phyloP scores from a whole-genome alignment of 2,329 filamentous ascomycete genomes.

The Xylaria sp. region DNA sequence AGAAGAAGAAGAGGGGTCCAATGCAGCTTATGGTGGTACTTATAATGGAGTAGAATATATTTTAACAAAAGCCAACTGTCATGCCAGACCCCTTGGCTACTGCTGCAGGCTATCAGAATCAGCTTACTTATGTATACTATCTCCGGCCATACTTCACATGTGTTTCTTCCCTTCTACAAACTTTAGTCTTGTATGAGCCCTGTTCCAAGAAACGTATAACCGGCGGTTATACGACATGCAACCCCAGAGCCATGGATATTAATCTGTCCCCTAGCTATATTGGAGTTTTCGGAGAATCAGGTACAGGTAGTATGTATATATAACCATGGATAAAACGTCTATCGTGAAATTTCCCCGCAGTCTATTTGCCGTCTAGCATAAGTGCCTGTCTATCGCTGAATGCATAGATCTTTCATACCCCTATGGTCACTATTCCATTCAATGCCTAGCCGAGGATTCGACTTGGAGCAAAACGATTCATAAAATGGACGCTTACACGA shows the following conservation, averaged over 20 bases:
- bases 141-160: too few species aligned
- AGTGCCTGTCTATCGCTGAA: not conserved
- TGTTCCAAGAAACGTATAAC: not conserved
- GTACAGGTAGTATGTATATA: not conserved
- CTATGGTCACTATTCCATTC: not conserved
- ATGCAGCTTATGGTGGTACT: too few species aligned
- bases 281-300: not conserved
- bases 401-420: not conserved
- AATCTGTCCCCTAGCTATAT: not conserved
- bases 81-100: too few species aligned
- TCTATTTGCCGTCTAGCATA: not conserved
- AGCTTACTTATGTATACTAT: too few species aligned
- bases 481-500: slow-evolving; percentile 41
- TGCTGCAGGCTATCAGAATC: too few species aligned
- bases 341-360: slow-evolving; percentile 21
- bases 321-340: slow-evolving; percentile 19
- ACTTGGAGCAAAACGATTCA: not conserved
- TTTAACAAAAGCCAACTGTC: too few species aligned
- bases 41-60: too few species aligned
- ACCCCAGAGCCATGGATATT: not conserved
- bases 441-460: not conserved
- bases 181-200: too few species aligned
- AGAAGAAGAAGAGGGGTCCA: too few species aligned
- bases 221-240: not conserved
- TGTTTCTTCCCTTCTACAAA: too few species aligned